A percentile compares a stretch with the other conserved stretches of the same genome.
phyloP scores from a whole-genome alignment of 805 yeast species.

The Candida broadrunensis region DNA sequence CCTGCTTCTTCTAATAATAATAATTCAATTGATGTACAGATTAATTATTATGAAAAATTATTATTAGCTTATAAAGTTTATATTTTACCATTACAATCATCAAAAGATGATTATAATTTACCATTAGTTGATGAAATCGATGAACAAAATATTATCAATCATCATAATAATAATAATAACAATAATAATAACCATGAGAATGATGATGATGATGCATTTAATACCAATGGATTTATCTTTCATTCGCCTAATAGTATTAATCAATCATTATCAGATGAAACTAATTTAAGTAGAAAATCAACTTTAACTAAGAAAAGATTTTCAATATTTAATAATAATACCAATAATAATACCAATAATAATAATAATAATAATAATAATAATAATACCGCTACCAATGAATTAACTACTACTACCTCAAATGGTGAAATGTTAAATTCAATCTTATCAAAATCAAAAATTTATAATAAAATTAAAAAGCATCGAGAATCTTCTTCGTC shows the following conservation, averaged over 20 bases:
- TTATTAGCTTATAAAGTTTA: conserved; percentile 32
- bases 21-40: conserved; percentile 4
- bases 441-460: conserved; percentile 26
- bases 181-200: conserved; percentile 7
- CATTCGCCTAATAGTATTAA: neutral
- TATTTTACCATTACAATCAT: conserved; percentile 13
- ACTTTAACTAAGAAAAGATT: neutral
- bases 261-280: neutral
- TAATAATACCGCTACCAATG: neutral
- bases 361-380: neutral
- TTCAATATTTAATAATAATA: neutral
- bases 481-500: conserved; percentile 35
- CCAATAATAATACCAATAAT: neutral
- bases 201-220: conserved; percentile 7
- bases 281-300: neutral
- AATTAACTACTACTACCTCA: neutral
- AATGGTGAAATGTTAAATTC: conserved; percentile 7
- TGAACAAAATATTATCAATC: neutral
- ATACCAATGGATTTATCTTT: neutral
- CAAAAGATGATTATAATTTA: neutral
- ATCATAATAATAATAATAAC: neutral
- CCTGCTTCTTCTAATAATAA: conserved; percentile 5
- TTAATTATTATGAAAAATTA: conserved; percentile 28
- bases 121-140: neutral
- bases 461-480: conserved; percentile 35